Base-by-base conservation (phyloP, 1,284 basidiomycete genomes). In the Pisolithus thermaeus region DNA sequence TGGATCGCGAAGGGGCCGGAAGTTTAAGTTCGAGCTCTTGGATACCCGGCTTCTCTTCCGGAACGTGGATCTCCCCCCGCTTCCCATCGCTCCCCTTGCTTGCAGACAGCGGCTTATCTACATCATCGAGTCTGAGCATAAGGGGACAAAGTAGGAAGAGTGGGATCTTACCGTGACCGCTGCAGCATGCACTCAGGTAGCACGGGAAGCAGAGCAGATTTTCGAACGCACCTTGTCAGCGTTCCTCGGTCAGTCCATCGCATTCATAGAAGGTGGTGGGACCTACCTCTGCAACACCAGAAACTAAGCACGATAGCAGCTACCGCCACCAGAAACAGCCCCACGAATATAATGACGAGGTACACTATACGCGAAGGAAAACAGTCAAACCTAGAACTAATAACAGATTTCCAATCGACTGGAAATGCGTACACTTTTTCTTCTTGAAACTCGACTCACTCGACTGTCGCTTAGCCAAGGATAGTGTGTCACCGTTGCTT, bases 151-250 rank as follows among this genome's bases (percentile, higher is more conserved):
- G n/a, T 38, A 46, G 39, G 40, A 41, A 11, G 38, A 27, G 23
- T 49, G 20, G 37, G 39, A 16, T 32, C 76, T 57, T 58, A 81
- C 81, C 77, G 20, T 83, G 70, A 39, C 81, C 81, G 52, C 81
- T 80, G 52, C 81, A 83, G 63, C 80, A 83, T 3, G 81, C 81
- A 54, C 81, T 83, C 5, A 81, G 69, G 61, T 83, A 83, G 58
- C 81, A 83, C 1, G 81, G 81, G 56, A 78, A 83, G 56, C 81
- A 83, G 0, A 76, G 65, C 1, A 81, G 81, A 51, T 83, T 83
- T 53, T 78, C 58, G 56, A 83, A 82, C 0, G 74, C 61, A 16
- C 76, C 79, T 79, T 48, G 12, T 4, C 12, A 52, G 52, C 49
- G 49, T 41, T 53, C 47, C 47, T 46, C 55, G 50, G 25, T 46